These are phyloP conservation scores for Arthrobotrys entomopaga DNA, from an alignment of 2,329 filamentous ascomycete species.

Conservation along the genomic window DNA sequence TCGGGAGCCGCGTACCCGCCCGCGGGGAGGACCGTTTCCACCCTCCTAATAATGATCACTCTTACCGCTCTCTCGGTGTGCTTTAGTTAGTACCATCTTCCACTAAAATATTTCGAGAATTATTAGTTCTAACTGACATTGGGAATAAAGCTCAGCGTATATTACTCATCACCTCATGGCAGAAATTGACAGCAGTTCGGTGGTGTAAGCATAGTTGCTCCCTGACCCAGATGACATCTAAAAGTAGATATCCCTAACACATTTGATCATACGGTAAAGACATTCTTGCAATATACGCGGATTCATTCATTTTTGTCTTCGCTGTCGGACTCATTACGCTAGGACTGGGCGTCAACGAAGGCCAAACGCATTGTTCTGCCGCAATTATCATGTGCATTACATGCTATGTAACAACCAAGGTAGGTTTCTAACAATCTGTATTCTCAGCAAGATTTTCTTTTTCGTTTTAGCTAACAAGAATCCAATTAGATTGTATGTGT, in stretches of 20 bases:
- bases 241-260: too few relatives aligned
- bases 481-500: slow-evolving; percentile 29
- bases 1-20: slow-evolving; percentile 21
- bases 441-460: background rate
- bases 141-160: slow-evolving; percentile 22
- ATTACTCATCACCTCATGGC: slow-evolving; percentile 24
- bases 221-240: background rate
- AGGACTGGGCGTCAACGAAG: slow-evolving; percentile 68
- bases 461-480: slow-evolving; percentile 7
- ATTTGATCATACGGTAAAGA: slow-evolving; percentile 62
- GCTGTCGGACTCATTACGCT: slow-evolving; percentile 68
- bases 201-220: slow-evolving; percentile 29
- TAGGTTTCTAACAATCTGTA: slow-evolving; percentile 59
- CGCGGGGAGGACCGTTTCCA: slow-evolving; percentile 6
- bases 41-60: slow-evolving; percentile 30
- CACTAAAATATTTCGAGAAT: background rate
- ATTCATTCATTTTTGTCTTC: slow-evolving; percentile 70
- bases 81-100: slow-evolving; percentile 15
- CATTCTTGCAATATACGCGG: slow-evolving; percentile 69
- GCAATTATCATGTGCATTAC: slow-evolving; percentile 70
- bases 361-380: slow-evolving; percentile 66
- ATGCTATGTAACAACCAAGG: slow-evolving; percentile 72
- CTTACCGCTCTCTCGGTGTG: slow-evolving; percentile 21
- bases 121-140: background rate
- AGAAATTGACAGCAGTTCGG: slow-evolving; percentile 31